phyloP scores from a whole-genome alignment of 2,329 filamentous ascomycete species.

The Cordyceps militaris region DNA sequence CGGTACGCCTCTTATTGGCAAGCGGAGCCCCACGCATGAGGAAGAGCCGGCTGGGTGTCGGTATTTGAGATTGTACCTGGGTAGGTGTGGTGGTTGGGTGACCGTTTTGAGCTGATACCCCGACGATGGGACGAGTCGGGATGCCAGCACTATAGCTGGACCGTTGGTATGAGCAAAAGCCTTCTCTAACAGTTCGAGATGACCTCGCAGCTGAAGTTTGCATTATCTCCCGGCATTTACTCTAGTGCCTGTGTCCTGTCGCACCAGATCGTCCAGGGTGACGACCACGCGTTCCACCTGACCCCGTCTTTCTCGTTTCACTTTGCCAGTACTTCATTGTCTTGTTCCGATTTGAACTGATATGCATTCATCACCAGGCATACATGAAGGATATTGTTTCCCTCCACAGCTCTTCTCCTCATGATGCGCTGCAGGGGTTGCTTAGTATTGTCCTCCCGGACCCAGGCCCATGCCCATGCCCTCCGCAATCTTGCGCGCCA shows the following conservation, averaged over 20 bases:
- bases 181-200: no score
- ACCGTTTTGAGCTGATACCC: no score
- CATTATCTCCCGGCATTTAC: neutral
- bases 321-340: neutral
- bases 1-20: neutral
- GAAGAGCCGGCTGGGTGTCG: no score
- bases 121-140: no score
- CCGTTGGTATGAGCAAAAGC: no score
- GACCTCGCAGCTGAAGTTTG: no score
- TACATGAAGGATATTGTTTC: neutral
- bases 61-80: no score
- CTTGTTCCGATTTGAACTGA: neutral
- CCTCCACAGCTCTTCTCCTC: neutral
- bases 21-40: no score
- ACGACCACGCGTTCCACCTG: neutral
- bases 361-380: constrained; percentile 1
- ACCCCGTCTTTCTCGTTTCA: neutral
- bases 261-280: no score
- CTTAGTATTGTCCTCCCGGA: constrained; percentile 14
- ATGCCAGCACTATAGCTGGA: no score
- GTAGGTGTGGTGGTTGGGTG: no score
- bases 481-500: constrained; percentile 67
- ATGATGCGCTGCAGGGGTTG: neutral
- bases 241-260: no score
- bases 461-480: constrained; percentile 60